Percentiles rank a stretch among this genome's conserved stretches.
Evolutionary conservation across 2,329 filamentous ascomycete species (phyloP).

Genomic region (Diaporthe velutina): DNA sequence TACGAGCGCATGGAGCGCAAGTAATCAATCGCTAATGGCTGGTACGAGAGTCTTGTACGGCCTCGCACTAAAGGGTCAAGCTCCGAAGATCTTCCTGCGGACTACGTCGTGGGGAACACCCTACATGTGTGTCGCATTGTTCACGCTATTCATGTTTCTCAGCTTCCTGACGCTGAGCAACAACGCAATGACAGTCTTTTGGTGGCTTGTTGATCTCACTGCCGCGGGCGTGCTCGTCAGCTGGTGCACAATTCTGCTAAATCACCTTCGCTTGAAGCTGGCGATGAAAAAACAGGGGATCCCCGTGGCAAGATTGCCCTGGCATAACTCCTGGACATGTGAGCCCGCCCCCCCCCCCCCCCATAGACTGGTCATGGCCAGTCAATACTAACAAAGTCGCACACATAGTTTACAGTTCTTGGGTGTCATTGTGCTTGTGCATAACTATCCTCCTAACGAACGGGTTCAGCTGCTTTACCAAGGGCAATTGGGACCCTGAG

Average conservation of each 20-base stretch:
- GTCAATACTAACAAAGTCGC: slow-evolving; percentile 6
- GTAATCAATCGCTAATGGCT: slow-evolving; percentile 74
- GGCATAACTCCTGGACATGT: slow-evolving; percentile 74
- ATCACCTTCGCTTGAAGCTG: slow-evolving; percentile 68
- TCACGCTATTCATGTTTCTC: slow-evolving; percentile 66
- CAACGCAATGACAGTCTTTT: slow-evolving; percentile 73
- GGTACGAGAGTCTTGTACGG: slow-evolving; percentile 72
- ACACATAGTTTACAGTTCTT: slow-evolving; percentile 69
- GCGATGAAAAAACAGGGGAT: slow-evolving; percentile 70
- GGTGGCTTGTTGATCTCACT: slow-evolving; percentile 73
- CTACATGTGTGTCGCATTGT: slow-evolving; percentile 69
- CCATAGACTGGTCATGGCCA: not conserved
- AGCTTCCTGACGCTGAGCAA: slow-evolving; percentile 70
- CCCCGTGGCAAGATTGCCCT: slow-evolving; percentile 63
- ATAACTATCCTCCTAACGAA: slow-evolving; percentile 77
- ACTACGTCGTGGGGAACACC: slow-evolving; percentile 66
- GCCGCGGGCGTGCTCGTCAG: slow-evolving; percentile 73
- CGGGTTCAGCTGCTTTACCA: slow-evolving; percentile 74
- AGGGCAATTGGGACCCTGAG: slow-evolving; percentile 68
- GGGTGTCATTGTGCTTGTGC: slow-evolving; percentile 69
- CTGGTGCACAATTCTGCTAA: slow-evolving; percentile 72
- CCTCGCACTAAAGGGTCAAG: slow-evolving; percentile 70
- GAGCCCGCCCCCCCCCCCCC: slow-evolving; percentile 46
- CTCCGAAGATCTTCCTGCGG: slow-evolving; percentile 68
- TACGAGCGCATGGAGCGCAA: slow-evolving; percentile 77